A percentile compares a stretch with the other conserved stretches of the same genome.
Conservation (phyloP, 805 yeast genomes). For the Yamadazyma insecticola region DNA sequence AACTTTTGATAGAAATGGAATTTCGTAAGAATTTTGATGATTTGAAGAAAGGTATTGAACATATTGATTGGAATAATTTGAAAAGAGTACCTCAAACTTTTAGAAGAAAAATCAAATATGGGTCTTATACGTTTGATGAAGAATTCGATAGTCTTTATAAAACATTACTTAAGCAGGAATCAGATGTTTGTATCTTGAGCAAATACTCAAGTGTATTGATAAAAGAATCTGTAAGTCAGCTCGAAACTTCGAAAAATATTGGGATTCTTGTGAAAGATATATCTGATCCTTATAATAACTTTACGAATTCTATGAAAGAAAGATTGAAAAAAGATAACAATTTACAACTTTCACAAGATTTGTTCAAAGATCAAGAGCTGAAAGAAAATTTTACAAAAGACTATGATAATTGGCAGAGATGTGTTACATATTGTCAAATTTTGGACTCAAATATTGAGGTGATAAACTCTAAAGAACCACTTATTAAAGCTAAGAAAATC, state of each 20-base stretch:
- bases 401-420: slow-evolving; percentile 5
- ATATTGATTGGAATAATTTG: slow-evolving; percentile 7
- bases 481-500: no score
- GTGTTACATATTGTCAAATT: slow-evolving; percentile 2
- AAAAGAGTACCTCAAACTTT: slow-evolving; percentile 29
- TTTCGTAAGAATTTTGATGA: slow-evolving; percentile 1
- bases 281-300: slow-evolving; percentile 18
- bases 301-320: slow-evolving; percentile 6
- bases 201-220: slow-evolving; percentile 11
- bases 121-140: slow-evolving; percentile 32
- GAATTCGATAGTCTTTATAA: slow-evolving; percentile 27
- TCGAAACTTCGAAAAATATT: slow-evolving; percentile 1
- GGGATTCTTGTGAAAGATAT: slow-evolving; percentile 3
- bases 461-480: no score
- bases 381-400: slow-evolving; percentile 2
- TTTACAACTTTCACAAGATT: slow-evolving; percentile 4
- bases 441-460: not conserved
- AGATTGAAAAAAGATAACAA: slow-evolving; percentile 6
- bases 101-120: slow-evolving; percentile 21
- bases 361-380: slow-evolving; percentile 3
- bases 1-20: no score
- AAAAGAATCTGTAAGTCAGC: not conserved
- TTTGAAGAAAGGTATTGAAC: slow-evolving; percentile 2
- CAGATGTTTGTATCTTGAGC: slow-evolving; percentile 11
- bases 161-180: slow-evolving; percentile 12